A percentile compares a stretch with the other conserved stretches of the same genome.
phyloP scores from a whole-genome alignment of 345 rosid species.

The Cardiospermum halicacabum region DNA sequence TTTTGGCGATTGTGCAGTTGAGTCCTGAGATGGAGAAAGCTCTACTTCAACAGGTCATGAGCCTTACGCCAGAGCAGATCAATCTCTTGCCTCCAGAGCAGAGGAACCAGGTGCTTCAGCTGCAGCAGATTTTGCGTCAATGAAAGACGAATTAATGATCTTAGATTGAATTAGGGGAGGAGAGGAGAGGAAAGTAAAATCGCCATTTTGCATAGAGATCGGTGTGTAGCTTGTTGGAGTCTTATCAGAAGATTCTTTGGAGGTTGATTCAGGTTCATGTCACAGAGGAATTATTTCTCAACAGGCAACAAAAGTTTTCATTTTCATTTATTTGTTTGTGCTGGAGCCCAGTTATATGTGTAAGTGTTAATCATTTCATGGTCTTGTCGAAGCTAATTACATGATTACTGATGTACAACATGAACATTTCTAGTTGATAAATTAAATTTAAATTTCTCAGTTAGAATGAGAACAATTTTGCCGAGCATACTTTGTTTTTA shows the following conservation, averaged over 20 bases:
- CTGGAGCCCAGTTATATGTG: too few species aligned
- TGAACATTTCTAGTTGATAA: too few species aligned
- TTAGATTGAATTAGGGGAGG: not conserved
- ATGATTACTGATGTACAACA: too few species aligned
- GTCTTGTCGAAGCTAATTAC: too few species aligned
- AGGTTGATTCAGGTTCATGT: not conserved
- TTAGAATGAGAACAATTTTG: too few species aligned
- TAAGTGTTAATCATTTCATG: too few species aligned
- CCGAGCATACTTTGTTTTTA: too few species aligned
- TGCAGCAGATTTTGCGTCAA: constrained; percentile 88
- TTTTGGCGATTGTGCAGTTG: constrained; percentile 43
- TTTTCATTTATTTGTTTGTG: not conserved
- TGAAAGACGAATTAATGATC: constrained; percentile 28
- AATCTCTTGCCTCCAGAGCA: constrained; percentile 83
- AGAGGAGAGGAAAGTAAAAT: not conserved
- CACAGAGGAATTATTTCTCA: not conserved
- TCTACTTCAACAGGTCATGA: constrained; percentile 96
- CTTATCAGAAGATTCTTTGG: not conserved
- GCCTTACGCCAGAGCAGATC: constrained; percentile 92
- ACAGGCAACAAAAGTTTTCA: not conserved
- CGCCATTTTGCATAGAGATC: not conserved
- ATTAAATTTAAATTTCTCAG: too few species aligned
- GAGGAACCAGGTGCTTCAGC: constrained; percentile 91
- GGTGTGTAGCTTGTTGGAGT: not conserved
- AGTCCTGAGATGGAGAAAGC: constrained; percentile 95